Evolutionary conservation across 1,139 yeast genomes (phyloP), one percentile per base, ranked within the genome.

Genomic region (Taphrina confusa): DNA sequence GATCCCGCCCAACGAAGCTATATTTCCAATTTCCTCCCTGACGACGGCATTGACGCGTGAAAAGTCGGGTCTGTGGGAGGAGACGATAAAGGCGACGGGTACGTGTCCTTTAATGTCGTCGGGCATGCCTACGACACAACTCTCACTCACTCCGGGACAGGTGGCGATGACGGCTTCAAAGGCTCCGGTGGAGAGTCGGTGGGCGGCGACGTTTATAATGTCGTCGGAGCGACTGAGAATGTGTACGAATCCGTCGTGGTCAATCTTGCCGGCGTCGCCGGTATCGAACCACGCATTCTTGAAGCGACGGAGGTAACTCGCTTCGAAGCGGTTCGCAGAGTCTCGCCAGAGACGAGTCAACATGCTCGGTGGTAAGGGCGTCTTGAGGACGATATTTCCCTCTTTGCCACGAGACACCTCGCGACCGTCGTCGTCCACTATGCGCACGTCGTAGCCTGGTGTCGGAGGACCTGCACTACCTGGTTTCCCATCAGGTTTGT

Each of bases 401-500:
- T 45, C 49, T 4, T 50, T 14, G 8, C 37, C 58, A 3, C 11
- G 20, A 3, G 51, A 34, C 51, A 54, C 9, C 28, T 42, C 51
- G n/a, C 27, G 22, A 28, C 58, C 58, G 14, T 30, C 27, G 45
- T 54, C 58, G 23, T 54, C 58, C 44, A 54, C 58, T 33, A 54
- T 54, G 9, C 42, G 50, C 8, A 54, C n/a, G 16, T 54, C 51
- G 44, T 42, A 54, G 27, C 58, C 58, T 20, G 58, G 58, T 8
- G 57, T 45, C 36, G 64, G 52, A 51, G 27, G 60, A 34, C 46
- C 59, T 55, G 42, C 60, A 63, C 25, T 46, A 44, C 44, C 60
- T 54, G 37, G 61, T 62, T 20, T 62, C 59, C 16, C 40, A 18
- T 2, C 57, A 6, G 58, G 58, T 37, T 54, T 54, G 27, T 54